These are phyloP conservation scores for Debaryomyces coudertii DNA, from an alignment of 1,139 yeast genomes.

Conservation along the genomic window DNA sequence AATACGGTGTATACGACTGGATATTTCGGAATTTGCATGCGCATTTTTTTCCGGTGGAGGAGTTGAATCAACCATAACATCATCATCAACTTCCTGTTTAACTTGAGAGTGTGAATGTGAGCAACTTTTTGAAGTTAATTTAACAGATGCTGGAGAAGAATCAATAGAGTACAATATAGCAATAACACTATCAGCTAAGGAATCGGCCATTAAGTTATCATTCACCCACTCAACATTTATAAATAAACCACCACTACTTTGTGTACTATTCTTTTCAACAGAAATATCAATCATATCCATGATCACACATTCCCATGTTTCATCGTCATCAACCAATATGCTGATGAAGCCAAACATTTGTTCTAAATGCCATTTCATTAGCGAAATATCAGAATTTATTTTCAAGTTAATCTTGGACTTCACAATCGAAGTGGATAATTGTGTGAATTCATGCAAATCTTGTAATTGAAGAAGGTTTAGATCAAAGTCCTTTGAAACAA, in stretches of 20 bases:
- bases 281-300: slow-evolving; percentile 50
- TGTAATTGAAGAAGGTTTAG: slow-evolving; percentile 78
- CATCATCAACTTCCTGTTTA: slow-evolving; percentile 18
- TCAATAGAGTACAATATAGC: slow-evolving; percentile 91
- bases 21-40: slow-evolving; percentile 41
- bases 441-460: slow-evolving; percentile 88
- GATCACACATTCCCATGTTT: slow-evolving; percentile 53
- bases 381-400: slow-evolving; percentile 78
- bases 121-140: slow-evolving; percentile 67
- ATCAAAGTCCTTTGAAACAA: slow-evolving; percentile 91
- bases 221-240: slow-evolving; percentile 89
- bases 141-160: slow-evolving; percentile 93
- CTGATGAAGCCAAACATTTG: slow-evolving; percentile 94
- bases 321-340: slow-evolving; percentile 62
- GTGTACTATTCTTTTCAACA: slow-evolving; percentile 48
- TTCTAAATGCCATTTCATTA: slow-evolving; percentile 84
- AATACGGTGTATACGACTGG: slow-evolving; percentile 65
- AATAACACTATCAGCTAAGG: slow-evolving; percentile 91
- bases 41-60: slow-evolving; percentile 26
- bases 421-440: slow-evolving; percentile 81
- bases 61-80: slow-evolving; percentile 18
- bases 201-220: slow-evolving; percentile 79
- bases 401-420: slow-evolving; percentile 78
- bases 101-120: slow-evolving; percentile 39
- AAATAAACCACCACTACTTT: slow-evolving; percentile 40